Conservation (phyloP, 176 grass and related monocot genomes). For the Urochloa ruziziensis region DNA sequence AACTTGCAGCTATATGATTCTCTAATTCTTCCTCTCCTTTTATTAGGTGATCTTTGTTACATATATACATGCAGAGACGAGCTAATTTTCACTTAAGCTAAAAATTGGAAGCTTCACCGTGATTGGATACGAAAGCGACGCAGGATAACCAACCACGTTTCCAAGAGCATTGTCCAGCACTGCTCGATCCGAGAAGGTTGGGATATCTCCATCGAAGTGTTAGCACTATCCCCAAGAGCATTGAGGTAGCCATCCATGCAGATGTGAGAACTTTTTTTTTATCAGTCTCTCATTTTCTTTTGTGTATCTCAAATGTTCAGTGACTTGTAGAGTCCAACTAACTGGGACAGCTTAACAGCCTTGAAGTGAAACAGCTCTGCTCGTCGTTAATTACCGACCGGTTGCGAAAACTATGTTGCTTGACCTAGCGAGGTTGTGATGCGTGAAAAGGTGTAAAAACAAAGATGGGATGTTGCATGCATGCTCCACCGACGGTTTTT, state of each 20-base stretch:
- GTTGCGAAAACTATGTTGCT: background rate
- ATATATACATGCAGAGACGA: background rate
- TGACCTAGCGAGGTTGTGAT: background rate
- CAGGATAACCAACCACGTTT: conserved; percentile 6
- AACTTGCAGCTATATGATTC: background rate
- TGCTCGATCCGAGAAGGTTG: conserved; percentile 1
- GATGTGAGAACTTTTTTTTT: background rate
- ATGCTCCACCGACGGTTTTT: background rate
- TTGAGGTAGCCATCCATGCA: conserved; percentile 35
- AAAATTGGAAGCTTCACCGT: background rate
- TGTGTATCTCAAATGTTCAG: background rate
- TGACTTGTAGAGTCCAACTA: conserved; percentile 9
- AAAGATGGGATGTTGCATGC: background rate
- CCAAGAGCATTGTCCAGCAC: background rate
- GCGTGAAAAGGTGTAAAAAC: background rate
- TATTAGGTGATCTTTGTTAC: conserved; percentile 11
- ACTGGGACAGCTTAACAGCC: conserved; percentile 29
- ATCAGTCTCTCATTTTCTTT: background rate
- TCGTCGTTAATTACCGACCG: conserved; percentile 43
- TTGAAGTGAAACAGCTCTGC: conserved; percentile 13
- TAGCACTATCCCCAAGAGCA: background rate
- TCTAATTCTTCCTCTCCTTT: background rate
- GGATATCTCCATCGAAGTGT: conserved; percentile 27
- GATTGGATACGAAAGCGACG: conserved; percentile 24
- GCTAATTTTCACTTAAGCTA: background rate